These are phyloP conservation scores for Solanum paucissectum DNA, from an alignment of 257 asterid species.

Conservation along the genomic window DNA sequence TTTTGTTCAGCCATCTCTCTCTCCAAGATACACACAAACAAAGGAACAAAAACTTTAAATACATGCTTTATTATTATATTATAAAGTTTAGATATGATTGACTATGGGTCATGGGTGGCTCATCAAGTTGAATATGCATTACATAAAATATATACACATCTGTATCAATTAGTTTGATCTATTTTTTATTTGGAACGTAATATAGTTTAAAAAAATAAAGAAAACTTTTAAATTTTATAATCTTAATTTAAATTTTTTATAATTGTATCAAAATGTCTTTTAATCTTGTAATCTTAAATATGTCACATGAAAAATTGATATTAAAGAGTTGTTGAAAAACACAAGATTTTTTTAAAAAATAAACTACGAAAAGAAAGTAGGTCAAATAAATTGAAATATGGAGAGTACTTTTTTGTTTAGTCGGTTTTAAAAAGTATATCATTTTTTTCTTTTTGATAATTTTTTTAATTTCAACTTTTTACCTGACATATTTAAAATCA, in stretches of 20 bases:
- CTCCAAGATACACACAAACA: neutral
- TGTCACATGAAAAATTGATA: fast-evolving
- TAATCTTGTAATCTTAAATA: no score
- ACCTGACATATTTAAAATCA: no score
- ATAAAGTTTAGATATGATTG: neutral
- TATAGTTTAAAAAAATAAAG: neutral
- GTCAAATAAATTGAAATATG: neutral
- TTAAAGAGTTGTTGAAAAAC: no score
- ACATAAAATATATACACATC: neutral
- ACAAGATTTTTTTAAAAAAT: no score
- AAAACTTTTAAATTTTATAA: fast-evolving
- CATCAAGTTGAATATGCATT: neutral
- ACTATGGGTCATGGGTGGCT: neutral
- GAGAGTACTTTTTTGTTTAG: no score
- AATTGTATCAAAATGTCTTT: fast-evolving
- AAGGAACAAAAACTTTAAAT: neutral
- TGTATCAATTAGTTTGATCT: no score
- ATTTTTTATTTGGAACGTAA: fast-evolving
- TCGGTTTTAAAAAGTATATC: fast-evolving
- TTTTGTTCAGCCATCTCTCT: neutral
- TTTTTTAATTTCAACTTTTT: no score
- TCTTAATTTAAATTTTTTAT: no score
- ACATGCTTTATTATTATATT: neutral
- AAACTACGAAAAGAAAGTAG: no score
- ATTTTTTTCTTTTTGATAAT: no score